Conservation (phyloP, 2,329 filamentous ascomycete genomes). For the Alternaria conjuncta region DNA sequence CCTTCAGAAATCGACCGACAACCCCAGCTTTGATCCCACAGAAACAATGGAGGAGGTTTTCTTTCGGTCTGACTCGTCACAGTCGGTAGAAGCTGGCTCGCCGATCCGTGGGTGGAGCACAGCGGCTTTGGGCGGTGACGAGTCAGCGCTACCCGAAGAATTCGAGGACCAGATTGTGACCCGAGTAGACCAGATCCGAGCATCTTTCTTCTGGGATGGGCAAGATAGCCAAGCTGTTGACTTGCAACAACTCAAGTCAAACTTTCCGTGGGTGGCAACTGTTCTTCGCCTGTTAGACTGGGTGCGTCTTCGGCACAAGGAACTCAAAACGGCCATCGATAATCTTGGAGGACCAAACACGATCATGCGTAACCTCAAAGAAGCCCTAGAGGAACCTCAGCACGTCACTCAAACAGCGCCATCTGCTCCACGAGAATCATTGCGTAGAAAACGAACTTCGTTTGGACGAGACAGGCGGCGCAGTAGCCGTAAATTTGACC, state of each 20-base stretch:
- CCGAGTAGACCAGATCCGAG: conserved; percentile 49
- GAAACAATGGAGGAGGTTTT: conserved; percentile 53
- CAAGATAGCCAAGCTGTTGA: conserved; percentile 47
- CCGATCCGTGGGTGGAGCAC: conserved; percentile 46
- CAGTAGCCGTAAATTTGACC: conserved; percentile 41
- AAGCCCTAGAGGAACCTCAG: conserved; percentile 23
- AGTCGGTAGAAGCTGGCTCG: conserved; percentile 5
- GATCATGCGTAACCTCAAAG: conserved; percentile 45
- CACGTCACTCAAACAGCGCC: conserved; percentile 3
- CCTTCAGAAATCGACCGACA: conserved; percentile 43
- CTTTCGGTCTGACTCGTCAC: conserved; percentile 29
- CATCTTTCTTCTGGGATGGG: conserved; percentile 41
- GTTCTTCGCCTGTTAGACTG: conserved; percentile 55
- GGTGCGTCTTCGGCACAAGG: conserved; percentile 52
- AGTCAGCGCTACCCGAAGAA: conserved; percentile 44
- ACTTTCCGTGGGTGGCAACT: conserved; percentile 60
- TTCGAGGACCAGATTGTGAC: conserved; percentile 46
- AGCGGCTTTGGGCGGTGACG: conserved; percentile 46
- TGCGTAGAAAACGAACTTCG: conserved; percentile 35
- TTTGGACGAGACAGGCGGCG: conserved; percentile 35
- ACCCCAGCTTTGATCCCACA: conserved; percentile 49
- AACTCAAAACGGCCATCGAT: conserved; percentile 54
- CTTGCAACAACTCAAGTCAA: conserved; percentile 51
- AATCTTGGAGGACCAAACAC: conserved; percentile 52
- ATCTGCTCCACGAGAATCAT: conserved; percentile 17